Base-by-base conservation (phyloP, 2,329 filamentous ascomycete genomes). In the Fusarium zealandicum region DNA sequence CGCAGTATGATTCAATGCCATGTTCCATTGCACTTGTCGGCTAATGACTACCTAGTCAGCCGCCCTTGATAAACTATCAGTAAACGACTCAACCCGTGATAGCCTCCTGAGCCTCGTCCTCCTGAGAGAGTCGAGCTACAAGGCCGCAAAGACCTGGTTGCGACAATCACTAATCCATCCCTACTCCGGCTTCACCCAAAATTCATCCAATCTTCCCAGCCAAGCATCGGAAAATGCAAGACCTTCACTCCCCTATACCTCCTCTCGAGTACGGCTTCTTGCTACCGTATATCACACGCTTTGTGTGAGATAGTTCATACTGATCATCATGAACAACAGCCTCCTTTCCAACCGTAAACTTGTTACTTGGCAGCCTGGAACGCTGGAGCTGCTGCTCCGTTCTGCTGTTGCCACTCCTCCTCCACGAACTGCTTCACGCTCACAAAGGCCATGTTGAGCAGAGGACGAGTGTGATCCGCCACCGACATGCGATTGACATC, bases 371-470 rank as follows among this genome's bases (percentile, higher is more conserved):
- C 40, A 31, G 35, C 42, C 35, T 55, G 32, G 31, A 41, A 31
- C 36, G 33, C 43, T 35, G 45, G 31, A 17, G 33, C 33, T 37
- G 25, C 36, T 7, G n/a, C 20, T 33, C 33, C 27, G 14, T 22
- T 20, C 18, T 25, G 38, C 40, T 53, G 52, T 36, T 55, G 49
- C 38, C 35, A 32, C 27, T 66, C 57, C 11, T 54, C 51, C 31
- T 67, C 65, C 33, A 64, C 43, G 30, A 63, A 57, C 31, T 54
- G 55, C 35, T 63, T 35, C 33, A 78, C 52, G 5, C 69, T 69
- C 16, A 66, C 70, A 51, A 76, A 73, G 3, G 71, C 68, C 73
- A 80, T 74, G 41, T 72, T 75, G 9, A 83, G 46, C 10, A 82
- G 69, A 2, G 78, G 76, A 11, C 69, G 65, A 10, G 73, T 70